These are phyloP conservation scores for Madurella fahalii DNA, from an alignment of 2,329 filamentous ascomycete species.

Conservation along the genomic window DNA sequence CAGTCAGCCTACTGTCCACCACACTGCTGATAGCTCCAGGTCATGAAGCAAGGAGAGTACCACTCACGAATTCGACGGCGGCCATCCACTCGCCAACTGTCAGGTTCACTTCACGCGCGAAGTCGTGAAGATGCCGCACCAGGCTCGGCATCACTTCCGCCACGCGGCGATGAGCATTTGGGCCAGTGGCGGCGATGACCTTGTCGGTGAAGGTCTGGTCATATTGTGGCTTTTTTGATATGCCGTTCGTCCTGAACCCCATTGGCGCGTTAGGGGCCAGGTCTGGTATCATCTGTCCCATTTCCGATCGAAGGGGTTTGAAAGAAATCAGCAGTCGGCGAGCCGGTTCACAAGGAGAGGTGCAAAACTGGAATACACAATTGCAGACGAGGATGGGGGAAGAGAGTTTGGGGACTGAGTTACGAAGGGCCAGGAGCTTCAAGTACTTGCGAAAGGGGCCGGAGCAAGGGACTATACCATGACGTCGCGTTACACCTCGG, in stretches of 20 bases:
- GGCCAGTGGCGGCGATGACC: slow-evolving; percentile 62
- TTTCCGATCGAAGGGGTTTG: slow-evolving; percentile 5
- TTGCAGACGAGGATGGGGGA: background rate
- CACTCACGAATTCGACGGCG: slow-evolving; percentile 53
- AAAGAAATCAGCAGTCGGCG: background rate
- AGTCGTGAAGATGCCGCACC: slow-evolving; percentile 63
- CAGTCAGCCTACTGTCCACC: slow-evolving; percentile 1
- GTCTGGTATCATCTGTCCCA: slow-evolving; percentile 24
- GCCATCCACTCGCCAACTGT: slow-evolving; percentile 64
- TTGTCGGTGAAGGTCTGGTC: slow-evolving; percentile 53
- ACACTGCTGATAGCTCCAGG: background rate
- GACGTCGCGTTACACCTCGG: background rate
- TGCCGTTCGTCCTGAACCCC: slow-evolving; percentile 6
- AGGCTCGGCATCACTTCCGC: slow-evolving; percentile 55
- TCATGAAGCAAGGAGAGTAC: background rate
- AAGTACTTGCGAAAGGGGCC: slow-evolving; percentile 2
- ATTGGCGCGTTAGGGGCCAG: background rate
- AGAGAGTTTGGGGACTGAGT: background rate
- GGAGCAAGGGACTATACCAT: background rate
- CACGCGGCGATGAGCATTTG: slow-evolving; percentile 55
- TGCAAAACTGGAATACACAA: background rate
- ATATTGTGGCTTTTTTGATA: slow-evolving; percentile 16
- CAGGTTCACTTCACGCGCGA: slow-evolving; percentile 62
- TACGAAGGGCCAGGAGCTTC: background rate
- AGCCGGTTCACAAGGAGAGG: background rate